Base-by-base conservation (phyloP, 1,139 yeast species). In the Yamadazyma triangularis region DNA sequence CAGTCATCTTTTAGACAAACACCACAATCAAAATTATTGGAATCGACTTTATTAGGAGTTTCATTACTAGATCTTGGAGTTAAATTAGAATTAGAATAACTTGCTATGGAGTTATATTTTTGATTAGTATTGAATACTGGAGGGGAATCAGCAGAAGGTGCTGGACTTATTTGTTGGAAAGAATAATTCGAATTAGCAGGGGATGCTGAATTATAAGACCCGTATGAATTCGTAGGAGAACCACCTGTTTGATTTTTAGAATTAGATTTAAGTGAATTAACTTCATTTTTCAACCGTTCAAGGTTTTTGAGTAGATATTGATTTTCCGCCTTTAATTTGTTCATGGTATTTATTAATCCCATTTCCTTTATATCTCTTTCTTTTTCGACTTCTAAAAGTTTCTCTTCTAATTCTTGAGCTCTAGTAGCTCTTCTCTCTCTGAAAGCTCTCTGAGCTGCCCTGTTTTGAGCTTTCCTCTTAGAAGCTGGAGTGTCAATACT, bases 401-500 rank as follows among this genome's bases (percentile, higher is more conserved):
- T 58, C 35, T 56, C 57, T 47, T 70, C 70, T 33, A 66, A 45
- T 42, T 66, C 72, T 45, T 71, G 74, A 16, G 72, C 74, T 36
- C 77, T 45, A 8, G 76, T 79, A 13, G 94, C 95, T 46, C 93
- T 58, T 45, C 93, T 62, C 55, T 86, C 87, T 39, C 95, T 59
- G 58, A 88, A 89, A 0, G 96, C 96, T 34, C 97, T 59, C 60
- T 88, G 97, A 3, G 97, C 97, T 15, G 95, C 96, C 36, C 97
- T 68, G 53, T 89, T 89, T 58, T 89, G 96, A 1, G 95, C 95
- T 57, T 88, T 87, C 35, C 96, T 64, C 50, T 85, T 84, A 26
- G 80, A 73, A 1, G 83, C 82, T 1, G 85, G 84, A 0, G 83
- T 77, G 41, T 76, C 84, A 4, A 75, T 77, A 37, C 88, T 73